Evolutionary conservation across 345 rosid species (phyloP).

Genomic region (Arabidopsis thaliana): TAIR10.1 NC_003074.8:3350501-3351000

Average conservation of each 20-base stretch:
- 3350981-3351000: slow-evolving; percentile 29
- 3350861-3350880: slow-evolving; percentile 37
- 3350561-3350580: neutral
- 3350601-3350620: neutral
- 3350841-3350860: slow-evolving; percentile 49
- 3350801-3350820: slow-evolving; percentile 1
- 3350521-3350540: slow-evolving; percentile 56
- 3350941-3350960: slow-evolving; percentile 23
- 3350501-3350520: slow-evolving; percentile 61
- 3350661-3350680: slow-evolving; percentile 1
- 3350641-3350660: slow-evolving; percentile 3
- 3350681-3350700: slow-evolving; percentile 8
- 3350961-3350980: slow-evolving; percentile 38
- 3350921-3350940: slow-evolving; percentile 2
- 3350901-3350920: neutral
- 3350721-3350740: neutral
- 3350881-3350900: slow-evolving; percentile 21
- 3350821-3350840: slow-evolving; percentile 33
- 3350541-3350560: slow-evolving; percentile 17
- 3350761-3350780: neutral
- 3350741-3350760: neutral
- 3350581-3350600: neutral
- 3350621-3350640: slow-evolving; percentile 2
- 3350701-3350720: neutral
- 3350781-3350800: slow-evolving; percentile 9